Conservation (phyloP, 1,139 yeast genomes). For the Lodderomyces metapsilosis region DNA sequence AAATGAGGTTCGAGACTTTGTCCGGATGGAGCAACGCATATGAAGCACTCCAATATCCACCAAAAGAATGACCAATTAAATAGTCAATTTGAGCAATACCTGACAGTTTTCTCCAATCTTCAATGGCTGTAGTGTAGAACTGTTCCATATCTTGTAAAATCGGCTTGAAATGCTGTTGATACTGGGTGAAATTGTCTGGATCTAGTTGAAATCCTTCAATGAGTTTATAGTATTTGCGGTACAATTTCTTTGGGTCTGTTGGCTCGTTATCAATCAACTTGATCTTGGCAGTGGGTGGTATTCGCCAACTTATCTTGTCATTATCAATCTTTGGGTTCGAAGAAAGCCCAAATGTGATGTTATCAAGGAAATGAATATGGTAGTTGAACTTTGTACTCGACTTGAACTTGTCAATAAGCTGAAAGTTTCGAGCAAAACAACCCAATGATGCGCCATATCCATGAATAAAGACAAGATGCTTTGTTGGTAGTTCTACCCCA, state of each 20-base stretch:
- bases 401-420: constrained; percentile 41
- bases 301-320: constrained; percentile 18
- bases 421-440: constrained; percentile 78
- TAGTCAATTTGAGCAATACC: constrained; percentile 37
- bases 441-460: constrained; percentile 93
- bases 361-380: constrained; percentile 72
- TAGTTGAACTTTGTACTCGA: constrained; percentile 34
- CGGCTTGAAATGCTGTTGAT: constrained; percentile 38
- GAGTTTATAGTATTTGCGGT: constrained; percentile 44
- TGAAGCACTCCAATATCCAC: constrained; percentile 48
- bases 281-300: constrained; percentile 30
- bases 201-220: constrained; percentile 35
- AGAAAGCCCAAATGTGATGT: constrained; percentile 82
- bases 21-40: constrained; percentile 49
- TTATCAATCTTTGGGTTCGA: constrained; percentile 53
- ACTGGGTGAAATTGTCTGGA: constrained; percentile 24
- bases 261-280: constrained; percentile 31
- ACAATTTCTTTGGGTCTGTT: constrained; percentile 28
- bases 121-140: constrained; percentile 38
- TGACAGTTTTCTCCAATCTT: constrained; percentile 35
- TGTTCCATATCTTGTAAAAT: constrained; percentile 40
- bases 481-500: constrained; percentile 22
- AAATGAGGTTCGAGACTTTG: constrained; percentile 59
- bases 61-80: constrained; percentile 46
- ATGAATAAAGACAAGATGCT: constrained; percentile 69